A percentile compares a stretch with the other conserved stretches of the same genome.
phyloP scores from a whole-genome alignment of 2,329 filamentous ascomycete genomes.

The Myrmaecium sp. region DNA sequence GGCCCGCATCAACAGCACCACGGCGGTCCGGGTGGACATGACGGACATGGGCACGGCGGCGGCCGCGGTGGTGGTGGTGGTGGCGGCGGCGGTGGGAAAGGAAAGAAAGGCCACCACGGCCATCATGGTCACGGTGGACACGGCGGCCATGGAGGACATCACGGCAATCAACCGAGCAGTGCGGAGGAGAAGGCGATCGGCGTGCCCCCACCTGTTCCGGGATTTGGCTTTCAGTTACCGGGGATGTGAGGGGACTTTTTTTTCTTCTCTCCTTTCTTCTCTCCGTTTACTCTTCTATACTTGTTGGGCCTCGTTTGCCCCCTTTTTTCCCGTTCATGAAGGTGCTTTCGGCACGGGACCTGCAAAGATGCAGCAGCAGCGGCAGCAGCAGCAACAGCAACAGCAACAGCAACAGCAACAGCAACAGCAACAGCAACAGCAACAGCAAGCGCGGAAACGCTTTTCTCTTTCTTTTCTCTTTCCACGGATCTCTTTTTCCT shows the following conservation, averaged over 20 bases:
- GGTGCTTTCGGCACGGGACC: too few relatives aligned
- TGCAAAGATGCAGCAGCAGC: too few relatives aligned
- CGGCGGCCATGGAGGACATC: slow-evolving; percentile 9
- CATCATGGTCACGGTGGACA: slow-evolving; percentile 6
- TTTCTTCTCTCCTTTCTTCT: slow-evolving; percentile 1
- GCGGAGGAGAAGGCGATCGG: slow-evolving; percentile 25
- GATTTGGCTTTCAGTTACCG: slow-evolving; percentile 34
- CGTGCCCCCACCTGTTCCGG: slow-evolving; percentile 36
- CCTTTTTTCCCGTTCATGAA: too few relatives aligned
- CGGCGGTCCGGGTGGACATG: slow-evolving; percentile 5
- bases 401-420: too few relatives aligned
- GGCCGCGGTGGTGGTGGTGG: slow-evolving; percentile 1
- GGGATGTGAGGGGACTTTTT: slow-evolving; percentile 7
- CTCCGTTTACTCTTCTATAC: too few relatives aligned
- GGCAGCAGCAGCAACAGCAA: too few relatives aligned
- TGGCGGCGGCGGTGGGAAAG: slow-evolving; percentile 7
- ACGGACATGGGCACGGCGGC: slow-evolving; percentile 2
- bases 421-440: too few relatives aligned
- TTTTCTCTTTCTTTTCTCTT: too few relatives aligned
- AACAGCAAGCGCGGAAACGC: too few relatives aligned
- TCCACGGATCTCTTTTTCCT: too few relatives aligned
- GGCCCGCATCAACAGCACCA: too few relatives aligned
- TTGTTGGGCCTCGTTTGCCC: too few relatives aligned
- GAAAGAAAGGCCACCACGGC: slow-evolving; percentile 13
- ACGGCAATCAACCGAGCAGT: slow-evolving; percentile 17